phyloP scores from a whole-genome alignment of 1,284 basidiomycete species.

The Moniliella sp. region DNA sequence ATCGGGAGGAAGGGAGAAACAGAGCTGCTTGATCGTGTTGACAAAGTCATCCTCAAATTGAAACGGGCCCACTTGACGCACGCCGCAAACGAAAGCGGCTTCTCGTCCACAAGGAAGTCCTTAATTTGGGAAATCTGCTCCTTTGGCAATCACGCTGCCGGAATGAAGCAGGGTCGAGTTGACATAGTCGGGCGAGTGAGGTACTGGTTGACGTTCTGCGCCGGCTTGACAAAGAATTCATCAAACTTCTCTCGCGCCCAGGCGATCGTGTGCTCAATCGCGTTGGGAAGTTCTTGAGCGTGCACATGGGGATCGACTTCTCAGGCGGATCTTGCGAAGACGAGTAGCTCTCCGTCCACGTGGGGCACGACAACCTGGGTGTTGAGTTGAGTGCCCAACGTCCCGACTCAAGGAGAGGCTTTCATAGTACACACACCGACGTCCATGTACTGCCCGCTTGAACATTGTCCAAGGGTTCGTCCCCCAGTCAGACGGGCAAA shows the following conservation, averaged over 20 bases:
- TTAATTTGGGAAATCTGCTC: conserved; percentile 32
- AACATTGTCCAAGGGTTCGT: conserved; percentile 99
- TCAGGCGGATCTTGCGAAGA: conserved; percentile 98
- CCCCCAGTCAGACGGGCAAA: conserved; percentile 74
- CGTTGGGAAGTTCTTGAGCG: conserved; percentile 99
- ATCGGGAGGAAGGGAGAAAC: conserved; percentile 86
- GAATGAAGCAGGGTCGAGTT: conserved; percentile 52
- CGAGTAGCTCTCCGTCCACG: conserved; percentile 85
- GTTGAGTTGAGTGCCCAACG: conserved; percentile 94
- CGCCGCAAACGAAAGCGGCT: conserved; percentile 84
- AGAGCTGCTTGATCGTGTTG: conserved; percentile 75
- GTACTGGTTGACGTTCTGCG: conserved; percentile 84
- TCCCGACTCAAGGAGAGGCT: conserved; percentile 94
- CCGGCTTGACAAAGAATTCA: conserved; percentile 74
- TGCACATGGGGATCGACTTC: conserved; percentile 90
- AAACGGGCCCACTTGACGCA: conserved; percentile 90
- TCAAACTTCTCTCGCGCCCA: conserved; percentile 90
- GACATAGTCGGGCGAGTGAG: conserved; percentile 81
- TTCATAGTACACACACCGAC: conserved; percentile 90
- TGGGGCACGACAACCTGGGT: conserved; percentile 88
- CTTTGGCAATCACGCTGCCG: conserved; percentile 11
- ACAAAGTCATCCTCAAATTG: conserved; percentile 82
- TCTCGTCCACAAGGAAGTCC: conserved; percentile 69
- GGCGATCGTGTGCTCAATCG: conserved; percentile 85
- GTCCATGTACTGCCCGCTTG: conserved; percentile 94